Evolutionary conservation across 192 early-diverging fungal species (phyloP).

Genomic region (Thoreauomyces humboldtii): DNA sequence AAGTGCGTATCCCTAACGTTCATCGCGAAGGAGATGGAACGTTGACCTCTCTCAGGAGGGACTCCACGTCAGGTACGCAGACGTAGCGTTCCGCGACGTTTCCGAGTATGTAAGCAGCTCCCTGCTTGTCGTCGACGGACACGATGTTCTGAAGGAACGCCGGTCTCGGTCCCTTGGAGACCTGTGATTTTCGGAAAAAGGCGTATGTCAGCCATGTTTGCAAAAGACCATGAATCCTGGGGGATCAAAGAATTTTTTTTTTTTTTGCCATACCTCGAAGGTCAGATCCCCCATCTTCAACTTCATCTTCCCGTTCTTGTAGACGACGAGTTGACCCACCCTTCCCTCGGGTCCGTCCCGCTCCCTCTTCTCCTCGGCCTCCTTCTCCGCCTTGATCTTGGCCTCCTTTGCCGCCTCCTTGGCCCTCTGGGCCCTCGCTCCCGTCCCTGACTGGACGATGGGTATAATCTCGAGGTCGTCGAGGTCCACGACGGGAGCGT

Average conservation of each 20-base stretch:
- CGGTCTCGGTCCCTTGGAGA: constrained; percentile 46
- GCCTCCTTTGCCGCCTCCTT: background rate
- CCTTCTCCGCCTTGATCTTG: constrained; percentile 11
- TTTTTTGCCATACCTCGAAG: constrained; percentile 50
- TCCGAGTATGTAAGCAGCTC: constrained; percentile 55
- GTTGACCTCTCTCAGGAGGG: no score
- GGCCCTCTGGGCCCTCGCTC: constrained; percentile 9
- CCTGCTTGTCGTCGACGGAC: constrained; percentile 51
- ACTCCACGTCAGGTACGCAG: constrained; percentile 61
- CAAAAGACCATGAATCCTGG: background rate
- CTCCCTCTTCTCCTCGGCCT: background rate
- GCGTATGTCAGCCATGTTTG: no score
- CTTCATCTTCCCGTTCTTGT: constrained; percentile 67
- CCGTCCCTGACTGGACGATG: constrained; percentile 31
- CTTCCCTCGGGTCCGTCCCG: constrained; percentile 43
- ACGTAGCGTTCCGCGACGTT: constrained; percentile 54
- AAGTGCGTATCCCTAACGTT: no score
- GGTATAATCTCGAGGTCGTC: constrained; percentile 33
- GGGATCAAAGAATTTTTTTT: background rate
- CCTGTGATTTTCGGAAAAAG: constrained; percentile 15
- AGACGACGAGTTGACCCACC: constrained; percentile 58
- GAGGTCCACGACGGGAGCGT: constrained; percentile 12
- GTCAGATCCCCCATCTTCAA: constrained; percentile 59
- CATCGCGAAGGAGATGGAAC: no score
- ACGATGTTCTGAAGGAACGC: constrained; percentile 61